Evolutionary conservation across 2,329 filamentous ascomycete genomes (phyloP), one percentile per base, ranked within the genome.

Genomic region (Aquanectria penicillioides): DNA sequence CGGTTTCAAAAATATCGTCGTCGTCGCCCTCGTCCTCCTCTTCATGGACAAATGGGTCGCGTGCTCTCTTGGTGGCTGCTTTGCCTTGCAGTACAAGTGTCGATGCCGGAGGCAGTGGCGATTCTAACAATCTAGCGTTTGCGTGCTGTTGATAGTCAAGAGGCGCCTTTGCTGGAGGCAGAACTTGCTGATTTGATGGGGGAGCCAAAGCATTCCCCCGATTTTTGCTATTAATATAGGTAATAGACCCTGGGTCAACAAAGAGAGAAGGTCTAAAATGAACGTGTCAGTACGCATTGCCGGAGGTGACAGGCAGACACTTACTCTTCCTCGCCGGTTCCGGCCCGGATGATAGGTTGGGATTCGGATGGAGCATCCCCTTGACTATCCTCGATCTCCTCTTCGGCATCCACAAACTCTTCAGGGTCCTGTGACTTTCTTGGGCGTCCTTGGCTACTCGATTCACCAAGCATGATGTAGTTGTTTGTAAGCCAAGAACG

Each of bases 1-100:
- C 73, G 4, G 62, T 69, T 46, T 76, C 66, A 52, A 75, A 76
- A 2, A 22, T 10, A 28, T 69, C 66, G 6, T 67, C 69, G 3
- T 66, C 63, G 0, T 74, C 64, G 5, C 62, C 64, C 3, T 62
- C 63, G 10, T 57, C 59, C 7, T 61, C 51, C 4, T 65, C 57
- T 15, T 44, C 43, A 18, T 47, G n/a, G 5, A 7, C 33, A n/a
- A 48, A 53, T 17, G 41, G 38, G 13, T 37, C 52, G 28, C 17
- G n/a, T 36, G 55, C 8, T 47, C 20, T 43, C 52, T 46, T 38
- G 50, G n/a, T n/a, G n/a, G n/a, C n/a, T n/a, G n/a, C n/a, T n/a
- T n/a, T n/a, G n/a, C n/a, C n/a, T n/a, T n/a, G n/a, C n/a, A n/a
- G n/a, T n/a, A n/a, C n/a, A n/a, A n/a, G n/a, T n/a, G n/a, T n/a